Conservation (phyloP, 1,139 yeast genomes). For the Debaryomyces sp. region DNA sequence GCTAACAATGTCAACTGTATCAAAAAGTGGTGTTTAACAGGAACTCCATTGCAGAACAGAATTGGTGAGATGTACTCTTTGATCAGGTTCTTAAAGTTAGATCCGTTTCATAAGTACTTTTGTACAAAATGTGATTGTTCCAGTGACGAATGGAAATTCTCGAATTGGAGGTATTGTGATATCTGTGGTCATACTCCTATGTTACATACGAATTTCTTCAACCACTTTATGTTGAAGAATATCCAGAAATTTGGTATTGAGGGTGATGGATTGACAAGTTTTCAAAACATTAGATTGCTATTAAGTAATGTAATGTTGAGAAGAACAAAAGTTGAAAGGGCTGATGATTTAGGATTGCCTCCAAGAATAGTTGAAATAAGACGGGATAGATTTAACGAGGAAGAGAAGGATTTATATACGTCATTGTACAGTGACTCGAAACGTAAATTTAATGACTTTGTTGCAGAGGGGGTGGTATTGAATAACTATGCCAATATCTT, state of each 20-base stretch:
- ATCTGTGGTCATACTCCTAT: constrained; percentile 87
- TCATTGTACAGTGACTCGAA: constrained; percentile 85
- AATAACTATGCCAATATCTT: constrained; percentile 96
- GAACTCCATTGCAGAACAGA: constrained; percentile 94
- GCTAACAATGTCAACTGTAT: constrained; percentile 72
- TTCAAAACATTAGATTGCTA: constrained; percentile 71
- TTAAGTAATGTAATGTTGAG: constrained; percentile 84
- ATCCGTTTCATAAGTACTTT: constrained; percentile 86
- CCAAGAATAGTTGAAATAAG: constrained; percentile 91
- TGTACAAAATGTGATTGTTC: constrained; percentile 90
- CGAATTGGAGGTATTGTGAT: constrained; percentile 83
- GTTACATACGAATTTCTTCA: constrained; percentile 94
- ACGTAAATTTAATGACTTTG: constrained; percentile 83
- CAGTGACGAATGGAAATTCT: constrained; percentile 79
- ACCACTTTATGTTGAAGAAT: constrained; percentile 90
- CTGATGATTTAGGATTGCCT: constrained; percentile 95
- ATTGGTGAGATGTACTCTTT: constrained; percentile 95
- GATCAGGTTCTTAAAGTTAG: constrained; percentile 77
- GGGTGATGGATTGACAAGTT: constrained; percentile 79
- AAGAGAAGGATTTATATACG: constrained; percentile 88
- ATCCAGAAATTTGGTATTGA: constrained; percentile 82
- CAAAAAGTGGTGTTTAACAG: constrained; percentile 88
- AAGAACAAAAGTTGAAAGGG: constrained; percentile 92
- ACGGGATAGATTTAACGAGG: constrained; percentile 85
- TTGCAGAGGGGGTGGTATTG: constrained; percentile 91